Conservation (phyloP, 2,329 filamentous ascomycete species). For the Paecilomyces sp. region DNA sequence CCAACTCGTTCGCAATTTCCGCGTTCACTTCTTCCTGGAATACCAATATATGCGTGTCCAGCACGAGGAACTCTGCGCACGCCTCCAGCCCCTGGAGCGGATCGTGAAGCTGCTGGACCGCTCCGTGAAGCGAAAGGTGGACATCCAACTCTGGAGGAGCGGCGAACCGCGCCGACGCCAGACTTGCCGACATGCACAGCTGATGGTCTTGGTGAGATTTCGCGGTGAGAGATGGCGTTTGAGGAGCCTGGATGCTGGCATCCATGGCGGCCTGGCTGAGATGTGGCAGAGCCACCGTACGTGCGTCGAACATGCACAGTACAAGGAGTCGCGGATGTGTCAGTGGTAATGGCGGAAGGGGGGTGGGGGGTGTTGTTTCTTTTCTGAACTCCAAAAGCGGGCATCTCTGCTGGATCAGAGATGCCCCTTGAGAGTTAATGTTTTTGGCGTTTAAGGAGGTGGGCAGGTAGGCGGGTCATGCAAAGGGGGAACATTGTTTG, state of each 20-base stretch:
- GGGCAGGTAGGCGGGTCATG: no score
- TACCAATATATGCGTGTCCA: neutral
- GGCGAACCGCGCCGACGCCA: no score
- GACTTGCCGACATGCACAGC: neutral
- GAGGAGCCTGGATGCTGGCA: neutral
- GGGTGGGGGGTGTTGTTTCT: neutral
- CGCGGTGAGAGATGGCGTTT: neutral
- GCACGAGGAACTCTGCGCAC: neutral
- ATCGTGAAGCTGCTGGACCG: neutral
- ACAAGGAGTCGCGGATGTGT: neutral
- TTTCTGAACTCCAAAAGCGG: neutral
- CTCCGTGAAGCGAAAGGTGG: neutral
- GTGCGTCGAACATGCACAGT: neutral
- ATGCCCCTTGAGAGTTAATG: no score
- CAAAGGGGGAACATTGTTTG: no score
- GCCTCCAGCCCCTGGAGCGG: neutral
- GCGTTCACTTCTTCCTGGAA: neutral
- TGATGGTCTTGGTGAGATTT: neutral
- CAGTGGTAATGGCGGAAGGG: neutral
- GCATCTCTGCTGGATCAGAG: neutral
- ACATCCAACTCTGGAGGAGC: neutral
- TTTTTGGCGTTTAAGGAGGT: no score
- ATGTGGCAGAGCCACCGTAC: neutral
- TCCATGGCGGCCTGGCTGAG: neutral
- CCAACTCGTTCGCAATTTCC: neutral